Conservation (phyloP, 2,329 filamentous ascomycete species). For the Trichoderma citrinoviride region DNA sequence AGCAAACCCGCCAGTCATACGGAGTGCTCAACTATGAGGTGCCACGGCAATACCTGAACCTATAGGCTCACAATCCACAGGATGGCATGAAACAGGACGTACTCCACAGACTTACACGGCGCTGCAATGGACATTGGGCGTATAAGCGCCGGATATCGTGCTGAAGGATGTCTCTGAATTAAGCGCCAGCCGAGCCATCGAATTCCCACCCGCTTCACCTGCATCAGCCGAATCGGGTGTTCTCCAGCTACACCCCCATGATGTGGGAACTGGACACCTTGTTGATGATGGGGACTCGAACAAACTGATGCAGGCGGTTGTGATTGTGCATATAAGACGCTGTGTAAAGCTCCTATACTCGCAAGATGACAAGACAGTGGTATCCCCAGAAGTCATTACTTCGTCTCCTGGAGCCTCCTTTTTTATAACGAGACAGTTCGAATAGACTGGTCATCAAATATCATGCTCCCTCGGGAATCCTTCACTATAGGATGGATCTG, state of each 20-base stretch:
- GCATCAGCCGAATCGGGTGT: background rate
- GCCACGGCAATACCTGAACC: background rate
- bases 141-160: background rate
- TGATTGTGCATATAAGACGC: background rate
- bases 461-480: background rate
- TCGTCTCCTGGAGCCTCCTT: background rate
- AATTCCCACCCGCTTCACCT: background rate
- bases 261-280: no score
- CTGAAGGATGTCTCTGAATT: background rate
- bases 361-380: background rate
- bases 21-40: no score
- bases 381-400: background rate
- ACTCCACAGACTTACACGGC: background rate
- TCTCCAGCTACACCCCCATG: background rate
- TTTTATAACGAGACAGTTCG: background rate
- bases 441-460: background rate
- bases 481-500: constrained; percentile 3
- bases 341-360: no score
- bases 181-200: background rate
- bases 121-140: background rate
- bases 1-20: background rate
- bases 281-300: no score
- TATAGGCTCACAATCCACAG: background rate
- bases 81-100: background rate
- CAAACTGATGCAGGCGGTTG: no score